Evolutionary conservation across 768 basidiomycete genomes (phyloP), one percentile per base, ranked within the genome.

Genomic region (Termitomyces sp.): DNA sequence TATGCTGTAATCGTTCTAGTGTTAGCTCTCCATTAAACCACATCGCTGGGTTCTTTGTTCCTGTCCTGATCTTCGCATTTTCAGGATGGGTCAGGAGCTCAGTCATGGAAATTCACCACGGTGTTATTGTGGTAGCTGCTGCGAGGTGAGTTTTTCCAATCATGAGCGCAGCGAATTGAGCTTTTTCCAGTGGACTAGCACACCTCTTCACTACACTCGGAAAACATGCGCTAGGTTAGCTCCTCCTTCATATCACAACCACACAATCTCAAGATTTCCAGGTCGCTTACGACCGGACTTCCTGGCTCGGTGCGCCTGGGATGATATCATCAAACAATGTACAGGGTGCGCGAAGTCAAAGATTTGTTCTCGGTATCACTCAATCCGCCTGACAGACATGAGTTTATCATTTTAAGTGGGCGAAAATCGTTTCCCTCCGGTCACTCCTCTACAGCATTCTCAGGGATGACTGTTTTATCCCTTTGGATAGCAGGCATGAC

Each of bases 371-470:
- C 40, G 10, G n/a, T 40, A 12, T 58, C 49, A 42, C 46, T 51
- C 61, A 38, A 0, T 51, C 56, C 52, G 22, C 5, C 12, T 19
- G 24, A n/a, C 45, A 77, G 76, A 17, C 66, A 79, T 34, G 51
- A 64, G 19, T 60, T 71, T 5, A 54, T 64, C 11, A 62, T 86
- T 26, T 45, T 73, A 14, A 77, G 80, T 53, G 84, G 83, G 14
- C 70, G 83, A 34, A 73, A 76, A 53, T 87, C 84, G 0, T 88
- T 88, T 62, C 85, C 85, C 7, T 85, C 84, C 11, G 85, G 85
- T 6, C 85, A 88, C 64, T 84, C 85, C 1, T 83, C 84, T 1
- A 79, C 80, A 11, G 85, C 79, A 8, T 87, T 83, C 62, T 74
- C 80, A 2, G 84, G 84, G 30, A 85, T 87, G 82, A 72, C 77